A percentile compares a stretch with the other conserved stretches of the same genome.
phyloP scores from a whole-genome alignment of 108 stramenopile genomes.

The Cyclostephanos tholiformis region DNA sequence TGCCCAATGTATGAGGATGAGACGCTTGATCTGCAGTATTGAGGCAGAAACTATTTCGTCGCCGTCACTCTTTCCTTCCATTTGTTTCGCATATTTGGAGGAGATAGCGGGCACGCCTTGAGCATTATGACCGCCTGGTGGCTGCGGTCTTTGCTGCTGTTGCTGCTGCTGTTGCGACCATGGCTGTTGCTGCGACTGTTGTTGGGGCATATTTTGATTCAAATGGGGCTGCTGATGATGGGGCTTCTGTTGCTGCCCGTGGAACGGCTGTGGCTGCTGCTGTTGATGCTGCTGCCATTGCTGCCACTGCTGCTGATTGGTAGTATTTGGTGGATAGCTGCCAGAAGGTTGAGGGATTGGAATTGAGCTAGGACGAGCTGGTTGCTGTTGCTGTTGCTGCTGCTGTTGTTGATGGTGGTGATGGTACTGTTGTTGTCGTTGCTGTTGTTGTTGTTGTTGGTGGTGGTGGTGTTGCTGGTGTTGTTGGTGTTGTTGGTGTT shows the following conservation, averaged over 20 bases:
- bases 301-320: slow-evolving; percentile 38
- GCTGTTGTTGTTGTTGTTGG: slow-evolving; percentile 34
- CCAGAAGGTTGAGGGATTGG: slow-evolving; percentile 8
- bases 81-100: slow-evolving; percentile 76
- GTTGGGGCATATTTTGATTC: slow-evolving; percentile 19
- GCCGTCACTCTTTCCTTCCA: slow-evolving; percentile 48
- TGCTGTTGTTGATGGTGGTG: slow-evolving; percentile 45
- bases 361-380: not conserved
- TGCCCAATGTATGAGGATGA: slow-evolving; percentile 81
- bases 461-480: slow-evolving; percentile 34
- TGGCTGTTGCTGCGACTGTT: slow-evolving; percentile 7
- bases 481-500: slow-evolving; percentile 32
- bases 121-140: slow-evolving; percentile 13
- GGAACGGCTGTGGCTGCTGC: slow-evolving; percentile 33
- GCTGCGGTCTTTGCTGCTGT: slow-evolving; percentile 20
- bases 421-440: slow-evolving; percentile 33
- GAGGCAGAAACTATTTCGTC: slow-evolving; percentile 54
- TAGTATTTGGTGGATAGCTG: slow-evolving; percentile 3
- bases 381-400: not conserved
- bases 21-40: slow-evolving; percentile 68
- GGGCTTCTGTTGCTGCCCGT: slow-evolving; percentile 37
- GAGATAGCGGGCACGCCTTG: slow-evolving; percentile 37
- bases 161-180: not conserved
- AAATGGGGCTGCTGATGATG: slow-evolving; percentile 28
- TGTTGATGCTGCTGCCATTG: slow-evolving; percentile 30